Percentiles rank a stretch among this genome's conserved stretches.
Evolutionary conservation across 805 yeast genomes (phyloP).

Genomic region (Hanseniaspora occidentalis): DNA sequence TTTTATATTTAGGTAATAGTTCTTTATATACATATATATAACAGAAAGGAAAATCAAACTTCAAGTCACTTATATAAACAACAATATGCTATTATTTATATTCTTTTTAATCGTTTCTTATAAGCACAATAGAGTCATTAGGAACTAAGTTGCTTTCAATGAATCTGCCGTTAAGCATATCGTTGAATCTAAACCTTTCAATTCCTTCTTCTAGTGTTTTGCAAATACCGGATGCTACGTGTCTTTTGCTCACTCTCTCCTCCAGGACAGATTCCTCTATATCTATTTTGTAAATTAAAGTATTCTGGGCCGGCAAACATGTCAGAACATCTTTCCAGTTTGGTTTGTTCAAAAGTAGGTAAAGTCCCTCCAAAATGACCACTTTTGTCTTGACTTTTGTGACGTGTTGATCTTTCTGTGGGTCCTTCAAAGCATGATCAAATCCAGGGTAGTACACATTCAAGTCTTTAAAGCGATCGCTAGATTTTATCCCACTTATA

Average conservation of each 20-base stretch:
- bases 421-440: constrained; percentile 66
- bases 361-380: constrained; percentile 65
- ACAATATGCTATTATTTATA: too few relatives aligned
- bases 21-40: not conserved
- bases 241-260: constrained; percentile 53
- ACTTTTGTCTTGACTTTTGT: constrained; percentile 38
- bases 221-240: constrained; percentile 45
- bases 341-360: constrained; percentile 44
- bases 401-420: constrained; percentile 39
- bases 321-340: constrained; percentile 36
- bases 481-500: constrained; percentile 7
- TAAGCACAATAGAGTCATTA: not conserved
- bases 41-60: too few relatives aligned
- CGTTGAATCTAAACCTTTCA: constrained; percentile 40
- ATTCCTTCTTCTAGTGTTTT: constrained; percentile 36
- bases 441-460: constrained; percentile 51
- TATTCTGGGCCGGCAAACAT: constrained; percentile 16
- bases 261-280: constrained; percentile 35
- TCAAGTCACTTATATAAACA: not conserved
- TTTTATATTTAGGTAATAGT: not conserved
- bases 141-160: constrained; percentile 11
- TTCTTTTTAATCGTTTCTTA: not conserved
- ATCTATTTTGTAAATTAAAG: constrained; percentile 40
- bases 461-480: constrained; percentile 15
- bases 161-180: constrained; percentile 46